These are phyloP conservation scores for Chimonanthus salicifolius DNA, from an alignment of 164 flowering plant genomes.

Conservation along the genomic window DNA sequence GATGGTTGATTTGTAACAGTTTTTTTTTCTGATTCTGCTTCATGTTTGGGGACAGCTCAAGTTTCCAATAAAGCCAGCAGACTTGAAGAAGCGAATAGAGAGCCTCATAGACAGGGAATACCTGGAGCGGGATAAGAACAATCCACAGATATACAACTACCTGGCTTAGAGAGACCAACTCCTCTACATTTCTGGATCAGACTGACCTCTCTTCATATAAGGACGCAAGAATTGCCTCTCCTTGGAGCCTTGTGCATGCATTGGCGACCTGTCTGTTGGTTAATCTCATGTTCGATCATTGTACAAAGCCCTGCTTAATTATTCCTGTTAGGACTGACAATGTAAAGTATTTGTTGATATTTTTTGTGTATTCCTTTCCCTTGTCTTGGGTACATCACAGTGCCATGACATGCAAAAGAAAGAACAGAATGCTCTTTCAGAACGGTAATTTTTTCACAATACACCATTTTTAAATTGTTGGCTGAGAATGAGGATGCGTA, in stretches of 20 bases:
- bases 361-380: background rate
- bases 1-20: background rate
- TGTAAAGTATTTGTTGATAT: background rate
- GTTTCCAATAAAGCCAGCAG: constrained; percentile 94
- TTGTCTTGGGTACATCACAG: background rate
- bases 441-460: background rate
- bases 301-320: background rate
- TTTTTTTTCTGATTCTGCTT: background rate
- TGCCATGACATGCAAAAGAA: background rate
- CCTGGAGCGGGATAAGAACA: constrained; percentile 93
- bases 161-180: constrained; percentile 38
- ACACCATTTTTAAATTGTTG: background rate
- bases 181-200: background rate
- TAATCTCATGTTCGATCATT: constrained; percentile 2
- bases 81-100: constrained; percentile 94
- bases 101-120: constrained; percentile 95
- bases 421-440: background rate
- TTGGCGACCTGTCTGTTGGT: background rate
- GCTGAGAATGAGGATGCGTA: background rate
- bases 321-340: background rate
- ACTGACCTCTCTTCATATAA: background rate
- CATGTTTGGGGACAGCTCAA: constrained; percentile 55
- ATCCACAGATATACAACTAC: constrained; percentile 95
- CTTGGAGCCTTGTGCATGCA: constrained; percentile 5
- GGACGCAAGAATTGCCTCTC: background rate